Evolutionary conservation across 2,329 filamentous ascomycete species (phyloP).

Genomic region (Polytolypa hystricis): DNA sequence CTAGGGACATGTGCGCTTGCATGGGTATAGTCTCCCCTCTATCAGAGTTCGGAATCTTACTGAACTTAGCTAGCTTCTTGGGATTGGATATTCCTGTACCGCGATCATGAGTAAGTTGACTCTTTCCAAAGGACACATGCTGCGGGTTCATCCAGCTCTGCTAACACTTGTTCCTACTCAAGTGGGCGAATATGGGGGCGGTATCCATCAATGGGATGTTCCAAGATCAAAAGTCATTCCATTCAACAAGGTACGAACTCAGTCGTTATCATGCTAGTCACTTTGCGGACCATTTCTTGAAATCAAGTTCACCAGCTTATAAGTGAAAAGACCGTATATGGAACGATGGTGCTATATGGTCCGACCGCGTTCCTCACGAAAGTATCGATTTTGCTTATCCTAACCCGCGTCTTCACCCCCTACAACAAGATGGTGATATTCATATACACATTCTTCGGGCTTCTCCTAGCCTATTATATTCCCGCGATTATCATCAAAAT

Average conservation of each 20-base stretch:
- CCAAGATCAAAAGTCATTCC: conserved; percentile 17
- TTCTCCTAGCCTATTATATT: conserved; percentile 32
- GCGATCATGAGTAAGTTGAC: conserved; percentile 7
- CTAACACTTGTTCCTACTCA: neutral
- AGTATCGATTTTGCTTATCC: conserved; percentile 34
- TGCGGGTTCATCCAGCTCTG: neutral
- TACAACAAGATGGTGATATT: conserved; percentile 30
- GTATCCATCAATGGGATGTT: conserved; percentile 27
- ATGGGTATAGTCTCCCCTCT: neutral
- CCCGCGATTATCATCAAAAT: conserved; percentile 34
- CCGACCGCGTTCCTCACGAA: conserved; percentile 37
- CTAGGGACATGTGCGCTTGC: conserved; percentile 5
- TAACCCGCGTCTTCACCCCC: conserved; percentile 32
- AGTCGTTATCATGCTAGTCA: too few relatives aligned
- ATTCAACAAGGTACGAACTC: conserved; percentile 26
- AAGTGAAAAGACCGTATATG: conserved; percentile 30
- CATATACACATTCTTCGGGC: conserved; percentile 28
- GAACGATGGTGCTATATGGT: conserved; percentile 36
- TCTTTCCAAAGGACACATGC: neutral
- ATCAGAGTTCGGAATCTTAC: neutral
- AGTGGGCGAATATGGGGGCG: conserved; percentile 28
- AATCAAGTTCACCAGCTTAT: too few relatives aligned
- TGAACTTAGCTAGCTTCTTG: conserved; percentile 4
- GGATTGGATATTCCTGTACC: conserved; percentile 5
- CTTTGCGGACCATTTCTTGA: too few relatives aligned